Evolutionary conservation across 208 protist genomes (phyloP).

Genomic region (Leishmania arabica): DNA sequence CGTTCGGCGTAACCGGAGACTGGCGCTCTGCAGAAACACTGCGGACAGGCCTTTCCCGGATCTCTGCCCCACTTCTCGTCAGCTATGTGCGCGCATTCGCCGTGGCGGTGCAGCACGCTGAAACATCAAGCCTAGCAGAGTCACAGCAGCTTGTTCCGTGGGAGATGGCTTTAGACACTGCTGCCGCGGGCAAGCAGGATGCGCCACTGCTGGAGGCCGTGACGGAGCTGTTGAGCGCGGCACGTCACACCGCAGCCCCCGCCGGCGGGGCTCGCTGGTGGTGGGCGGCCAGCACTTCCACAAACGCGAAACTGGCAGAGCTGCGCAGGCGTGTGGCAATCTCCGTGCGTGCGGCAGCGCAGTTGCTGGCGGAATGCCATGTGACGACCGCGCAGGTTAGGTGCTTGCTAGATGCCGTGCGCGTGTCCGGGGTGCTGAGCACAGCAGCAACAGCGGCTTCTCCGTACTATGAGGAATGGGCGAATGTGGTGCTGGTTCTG

Average conservation of each 20-base stretch:
- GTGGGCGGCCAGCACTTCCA: constrained; percentile 18
- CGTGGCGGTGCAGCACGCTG: constrained; percentile 3
- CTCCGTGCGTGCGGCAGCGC: background rate
- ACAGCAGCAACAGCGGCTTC: background rate
- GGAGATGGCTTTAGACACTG: constrained; percentile 26
- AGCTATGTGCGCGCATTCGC: constrained; percentile 22
- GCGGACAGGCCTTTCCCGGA: background rate
- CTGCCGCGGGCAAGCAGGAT: background rate
- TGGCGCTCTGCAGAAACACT: constrained; percentile 29
- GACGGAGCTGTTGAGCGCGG: constrained; percentile 7
- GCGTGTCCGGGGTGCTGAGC: constrained; percentile 13
- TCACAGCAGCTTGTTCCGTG: constrained; percentile 22
- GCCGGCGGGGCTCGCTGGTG: constrained; percentile 15
- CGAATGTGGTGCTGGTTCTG: constrained; percentile 17
- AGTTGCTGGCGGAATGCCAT: constrained; percentile 16
- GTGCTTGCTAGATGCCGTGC: constrained; percentile 18
- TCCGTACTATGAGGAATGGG: constrained; percentile 8
- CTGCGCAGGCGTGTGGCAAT: constrained; percentile 9
- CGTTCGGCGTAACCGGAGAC: constrained; percentile 26
- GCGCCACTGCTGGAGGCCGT: constrained; percentile 8
- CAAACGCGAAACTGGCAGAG: constrained; percentile 21
- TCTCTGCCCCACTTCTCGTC: constrained; percentile 7
- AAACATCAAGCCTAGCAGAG: background rate
- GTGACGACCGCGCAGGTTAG: constrained; percentile 15
- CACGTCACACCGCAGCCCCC: background rate